These are phyloP conservation scores for Candida stauntonica DNA, from an alignment of 805 yeast genomes.

Conservation along the genomic window DNA sequence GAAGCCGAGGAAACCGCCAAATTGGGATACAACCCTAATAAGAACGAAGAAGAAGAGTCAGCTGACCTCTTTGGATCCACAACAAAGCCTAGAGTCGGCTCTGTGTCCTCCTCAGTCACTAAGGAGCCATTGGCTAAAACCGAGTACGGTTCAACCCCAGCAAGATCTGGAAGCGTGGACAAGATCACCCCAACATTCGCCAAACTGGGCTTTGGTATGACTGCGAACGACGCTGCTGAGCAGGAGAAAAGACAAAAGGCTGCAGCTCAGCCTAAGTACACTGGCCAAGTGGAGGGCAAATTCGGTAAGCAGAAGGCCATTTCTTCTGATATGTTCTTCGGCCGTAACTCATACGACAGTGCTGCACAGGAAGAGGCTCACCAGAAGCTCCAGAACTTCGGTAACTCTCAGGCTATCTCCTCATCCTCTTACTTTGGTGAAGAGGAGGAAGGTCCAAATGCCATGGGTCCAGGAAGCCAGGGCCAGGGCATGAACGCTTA, in stretches of 20 bases:
- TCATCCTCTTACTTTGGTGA: conserved; percentile 92
- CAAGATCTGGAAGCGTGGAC: conserved; percentile 31
- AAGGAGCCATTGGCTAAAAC: conserved; percentile 20
- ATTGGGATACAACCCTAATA: conserved; percentile 42
- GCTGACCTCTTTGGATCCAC: conserved; percentile 10
- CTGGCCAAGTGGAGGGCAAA: conserved; percentile 71
- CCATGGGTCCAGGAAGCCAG: conserved; percentile 19
- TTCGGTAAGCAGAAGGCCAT: conserved; percentile 90
- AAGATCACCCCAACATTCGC: conserved; percentile 68
- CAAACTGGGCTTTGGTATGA: conserved; percentile 88
- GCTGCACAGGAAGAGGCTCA: conserved; percentile 75
- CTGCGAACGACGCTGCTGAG: conserved; percentile 52
- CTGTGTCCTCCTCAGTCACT: conserved; percentile 13
- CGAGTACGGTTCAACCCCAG: conserved; percentile 8
- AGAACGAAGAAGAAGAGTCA: conserved; percentile 17
- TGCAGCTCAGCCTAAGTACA: conserved; percentile 56
- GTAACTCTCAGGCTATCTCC: conserved; percentile 86
- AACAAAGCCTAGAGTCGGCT: conserved; percentile 12
- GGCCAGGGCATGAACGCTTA: conserved; percentile 53
- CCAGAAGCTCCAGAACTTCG: conserved; percentile 73
- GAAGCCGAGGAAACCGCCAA: conserved; percentile 64
- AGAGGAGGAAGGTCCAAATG: conserved; percentile 41
- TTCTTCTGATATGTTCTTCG: conserved; percentile 92
- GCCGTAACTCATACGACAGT: conserved; percentile 80
- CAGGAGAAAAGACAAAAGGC: conserved; percentile 39